Evolutionary conservation across 495 filamentous ascomycete genomes (phyloP).

Genomic region (Chaetomium cochliodes): DNA sequence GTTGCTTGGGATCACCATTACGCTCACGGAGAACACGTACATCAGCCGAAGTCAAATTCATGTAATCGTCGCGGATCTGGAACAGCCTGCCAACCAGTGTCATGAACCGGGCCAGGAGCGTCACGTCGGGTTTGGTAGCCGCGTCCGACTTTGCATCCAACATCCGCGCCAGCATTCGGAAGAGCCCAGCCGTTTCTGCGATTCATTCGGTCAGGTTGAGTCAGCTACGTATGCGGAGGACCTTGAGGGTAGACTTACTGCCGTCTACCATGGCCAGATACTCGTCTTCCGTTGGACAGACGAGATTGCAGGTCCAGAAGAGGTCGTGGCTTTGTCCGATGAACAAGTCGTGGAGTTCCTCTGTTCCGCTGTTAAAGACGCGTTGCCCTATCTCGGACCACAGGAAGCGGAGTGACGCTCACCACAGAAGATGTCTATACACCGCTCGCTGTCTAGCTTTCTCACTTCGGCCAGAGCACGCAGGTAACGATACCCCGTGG

Average conservation of each 20-base stretch:
- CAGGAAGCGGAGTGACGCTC: too few species aligned
- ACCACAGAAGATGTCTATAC: conserved; percentile 17
- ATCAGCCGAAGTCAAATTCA: conserved; percentile 57
- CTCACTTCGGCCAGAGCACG: conserved; percentile 56
- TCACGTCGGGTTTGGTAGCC: conserved; percentile 46
- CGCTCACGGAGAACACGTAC: conserved; percentile 5
- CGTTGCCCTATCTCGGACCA: too few species aligned
- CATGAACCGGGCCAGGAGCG: conserved; percentile 56
- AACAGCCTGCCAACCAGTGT: conserved; percentile 79
- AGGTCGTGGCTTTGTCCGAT: conserved; percentile 87
- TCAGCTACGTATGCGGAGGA: too few species aligned
- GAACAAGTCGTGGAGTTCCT: conserved; percentile 79
- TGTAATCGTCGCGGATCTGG: conserved; percentile 87
- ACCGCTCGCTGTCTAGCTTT: conserved; percentile 44
- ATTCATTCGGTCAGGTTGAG: too few species aligned
- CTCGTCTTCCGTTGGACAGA: conserved; percentile 80
- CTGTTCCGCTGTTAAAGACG: too few species aligned
- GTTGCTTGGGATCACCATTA: background rate
- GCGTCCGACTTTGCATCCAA: conserved; percentile 70
- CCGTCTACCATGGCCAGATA: conserved; percentile 91
- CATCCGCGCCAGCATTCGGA: conserved; percentile 75
- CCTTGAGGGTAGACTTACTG: too few species aligned
- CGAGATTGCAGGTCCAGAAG: conserved; percentile 81
- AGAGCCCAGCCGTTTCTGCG: conserved; percentile 34
- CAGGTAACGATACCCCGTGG: conserved; percentile 84